Conservation (phyloP, 371 early-diverging fungal genomes). For the Actinomucor elegans region DNA sequence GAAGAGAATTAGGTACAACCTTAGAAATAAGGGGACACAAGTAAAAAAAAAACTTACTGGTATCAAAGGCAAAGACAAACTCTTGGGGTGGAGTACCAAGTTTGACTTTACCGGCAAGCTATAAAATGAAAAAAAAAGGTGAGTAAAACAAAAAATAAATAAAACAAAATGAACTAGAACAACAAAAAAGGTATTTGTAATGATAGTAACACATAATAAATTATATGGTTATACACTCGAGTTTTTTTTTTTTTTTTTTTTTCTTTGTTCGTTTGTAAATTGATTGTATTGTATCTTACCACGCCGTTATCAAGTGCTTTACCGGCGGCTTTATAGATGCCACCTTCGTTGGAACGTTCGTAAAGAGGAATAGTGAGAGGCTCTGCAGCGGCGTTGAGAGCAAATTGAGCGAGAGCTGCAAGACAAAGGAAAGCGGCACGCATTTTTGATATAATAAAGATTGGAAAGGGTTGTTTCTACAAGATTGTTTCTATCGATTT, state of each 20-base stretch:
- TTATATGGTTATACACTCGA: too few relatives aligned
- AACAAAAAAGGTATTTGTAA: background rate
- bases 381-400: constrained; percentile 34
- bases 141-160: background rate
- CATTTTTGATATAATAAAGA: constrained; percentile 29
- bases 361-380: constrained; percentile 44
- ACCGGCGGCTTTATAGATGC: constrained; percentile 42
- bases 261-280: background rate
- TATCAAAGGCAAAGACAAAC: constrained; percentile 50
- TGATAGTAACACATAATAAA: background rate
- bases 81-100: constrained; percentile 50
- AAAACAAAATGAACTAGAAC: background rate
- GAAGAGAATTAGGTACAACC: constrained; percentile 22
- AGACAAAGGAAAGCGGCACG: constrained; percentile 42
- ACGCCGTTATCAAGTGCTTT: constrained; percentile 45
- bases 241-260: background rate
- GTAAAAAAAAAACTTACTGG: constrained; percentile 26
- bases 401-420: constrained; percentile 44
- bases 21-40: constrained; percentile 1
- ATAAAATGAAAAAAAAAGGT: background rate
- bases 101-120: constrained; percentile 49
- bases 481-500: too few relatives aligned
- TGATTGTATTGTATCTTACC: constrained; percentile 14
- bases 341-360: constrained; percentile 31
- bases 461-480: constrained; percentile 17